phyloP scores from a whole-genome alignment of 2,329 filamentous ascomycete species.

The Diaporthe citri region DNA sequence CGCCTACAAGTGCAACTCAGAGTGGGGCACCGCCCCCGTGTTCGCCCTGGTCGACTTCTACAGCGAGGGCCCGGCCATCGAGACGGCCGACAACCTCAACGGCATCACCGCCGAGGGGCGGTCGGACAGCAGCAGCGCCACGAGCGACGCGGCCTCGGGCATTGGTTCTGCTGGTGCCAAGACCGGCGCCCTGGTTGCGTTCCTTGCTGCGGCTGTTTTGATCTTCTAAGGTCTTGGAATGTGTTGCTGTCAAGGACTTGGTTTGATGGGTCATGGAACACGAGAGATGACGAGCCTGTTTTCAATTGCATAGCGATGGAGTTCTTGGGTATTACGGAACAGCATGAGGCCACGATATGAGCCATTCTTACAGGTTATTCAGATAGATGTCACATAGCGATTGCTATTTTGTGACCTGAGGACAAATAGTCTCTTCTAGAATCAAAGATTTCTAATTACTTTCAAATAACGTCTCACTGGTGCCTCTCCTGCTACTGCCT shows the following conservation, averaged over 20 bases:
- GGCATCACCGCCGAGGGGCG: constrained; percentile 53
- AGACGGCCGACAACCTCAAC: constrained; percentile 78
- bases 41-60: constrained; percentile 87
- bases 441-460: background rate
- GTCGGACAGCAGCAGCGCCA: constrained; percentile 39
- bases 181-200: constrained; percentile 57
- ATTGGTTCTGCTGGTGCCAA: constrained; percentile 39
- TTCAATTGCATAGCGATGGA: constrained; percentile 47
- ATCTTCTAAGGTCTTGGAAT: constrained; percentile 47
- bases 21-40: constrained; percentile 75
- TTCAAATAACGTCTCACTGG: background rate
- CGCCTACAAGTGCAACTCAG: constrained; percentile 63
- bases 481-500: background rate
- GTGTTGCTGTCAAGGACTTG: background rate
- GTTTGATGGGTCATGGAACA: constrained; percentile 2
- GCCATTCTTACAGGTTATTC: background rate
- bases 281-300: constrained; percentile 6
- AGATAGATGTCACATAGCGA: background rate
- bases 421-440: background rate
- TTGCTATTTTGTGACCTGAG: background rate
- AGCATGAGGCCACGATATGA: constrained; percentile 6
- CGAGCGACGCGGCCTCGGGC: constrained; percentile 39
- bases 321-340: constrained; percentile 41
- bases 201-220: constrained; percentile 57
- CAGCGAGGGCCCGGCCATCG: constrained; percentile 77